Evolutionary conservation across 108 stramenopile genomes (phyloP).

Genomic region (Cyclotella baltica): DNA sequence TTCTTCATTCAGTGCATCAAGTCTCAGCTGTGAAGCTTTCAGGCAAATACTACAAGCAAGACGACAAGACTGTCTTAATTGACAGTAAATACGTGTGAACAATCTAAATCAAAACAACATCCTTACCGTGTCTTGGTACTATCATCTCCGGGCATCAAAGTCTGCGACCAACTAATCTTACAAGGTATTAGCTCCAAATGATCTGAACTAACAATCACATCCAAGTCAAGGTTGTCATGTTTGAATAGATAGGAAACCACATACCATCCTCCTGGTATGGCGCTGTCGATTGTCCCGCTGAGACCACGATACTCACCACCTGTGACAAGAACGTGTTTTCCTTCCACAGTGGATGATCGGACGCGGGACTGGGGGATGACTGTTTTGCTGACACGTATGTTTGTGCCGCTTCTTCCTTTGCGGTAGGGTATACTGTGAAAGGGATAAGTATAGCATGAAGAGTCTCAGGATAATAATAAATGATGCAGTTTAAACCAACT

Average conservation of each 20-base stretch:
- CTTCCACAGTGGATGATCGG: slow-evolving; percentile 32
- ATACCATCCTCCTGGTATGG: slow-evolving; percentile 55
- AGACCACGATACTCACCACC: slow-evolving; percentile 51
- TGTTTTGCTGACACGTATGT: slow-evolving; percentile 37
- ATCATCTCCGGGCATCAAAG: slow-evolving; percentile 1
- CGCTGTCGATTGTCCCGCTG: slow-evolving; percentile 22
- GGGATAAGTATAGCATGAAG: background rate
- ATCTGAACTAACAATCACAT: slow-evolving; percentile 27
- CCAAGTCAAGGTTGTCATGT: slow-evolving; percentile 24
- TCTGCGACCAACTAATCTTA: slow-evolving; percentile 1
- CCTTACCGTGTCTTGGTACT: slow-evolving; percentile 21
- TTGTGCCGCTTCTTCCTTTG: slow-evolving; percentile 34
- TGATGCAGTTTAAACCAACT: background rate
- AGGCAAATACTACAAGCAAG: slow-evolving; percentile 12
- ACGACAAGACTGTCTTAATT: background rate
- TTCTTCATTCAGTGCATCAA: slow-evolving; percentile 19
- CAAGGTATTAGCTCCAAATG: slow-evolving; percentile 36
- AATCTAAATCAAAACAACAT: background rate
- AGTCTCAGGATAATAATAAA: background rate
- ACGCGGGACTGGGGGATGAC: slow-evolving; percentile 49
- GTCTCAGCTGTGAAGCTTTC: slow-evolving; percentile 25
- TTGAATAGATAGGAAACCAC: slow-evolving; percentile 44
- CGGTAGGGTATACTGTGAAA: slow-evolving; percentile 19
- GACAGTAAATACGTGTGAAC: background rate
- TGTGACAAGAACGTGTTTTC: slow-evolving; percentile 42